A percentile compares a stretch with the other conserved stretches of the same genome.
Evolutionary conservation across 2,329 filamentous ascomycete species (phyloP).

Genomic region (Neonectria faginata): DNA sequence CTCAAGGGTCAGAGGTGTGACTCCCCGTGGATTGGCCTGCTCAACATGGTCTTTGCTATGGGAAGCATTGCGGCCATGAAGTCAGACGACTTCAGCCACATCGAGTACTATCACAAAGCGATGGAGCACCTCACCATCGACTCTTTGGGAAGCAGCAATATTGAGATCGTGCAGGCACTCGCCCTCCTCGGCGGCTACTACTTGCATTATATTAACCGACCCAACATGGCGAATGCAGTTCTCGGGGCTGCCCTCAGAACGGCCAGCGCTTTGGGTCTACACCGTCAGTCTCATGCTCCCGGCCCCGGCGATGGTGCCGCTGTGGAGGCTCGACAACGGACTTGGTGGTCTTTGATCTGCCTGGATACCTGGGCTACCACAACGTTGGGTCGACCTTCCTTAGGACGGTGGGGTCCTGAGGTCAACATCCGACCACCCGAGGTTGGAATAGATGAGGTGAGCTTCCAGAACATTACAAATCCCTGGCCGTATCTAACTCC

Average conservation of each 20-base stretch:
- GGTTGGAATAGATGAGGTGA: constrained; percentile 58
- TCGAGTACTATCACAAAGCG: constrained; percentile 76
- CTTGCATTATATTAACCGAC: constrained; percentile 79
- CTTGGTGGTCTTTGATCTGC: constrained; percentile 82
- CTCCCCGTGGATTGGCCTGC: constrained; percentile 74
- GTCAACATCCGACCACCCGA: constrained; percentile 74
- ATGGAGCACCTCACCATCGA: constrained; percentile 75
- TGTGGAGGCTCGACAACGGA: constrained; percentile 70
- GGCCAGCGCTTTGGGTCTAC: constrained; percentile 77
- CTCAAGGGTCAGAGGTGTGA: constrained; percentile 62
- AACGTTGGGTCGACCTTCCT: constrained; percentile 76
- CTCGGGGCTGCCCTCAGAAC: constrained; percentile 78
- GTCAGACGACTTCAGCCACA: constrained; percentile 73
- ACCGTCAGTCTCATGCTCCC: constrained; percentile 62
- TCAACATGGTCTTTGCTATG: constrained; percentile 83
- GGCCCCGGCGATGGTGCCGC: constrained; percentile 22
- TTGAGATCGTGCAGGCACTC: constrained; percentile 78
- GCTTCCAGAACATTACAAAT: neutral
- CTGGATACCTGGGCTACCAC: constrained; percentile 80
- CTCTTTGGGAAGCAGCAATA: constrained; percentile 66
- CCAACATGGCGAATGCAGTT: constrained; percentile 80
- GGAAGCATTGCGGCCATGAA: constrained; percentile 77
- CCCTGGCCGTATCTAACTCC: neutral
- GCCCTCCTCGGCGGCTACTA: constrained; percentile 80
- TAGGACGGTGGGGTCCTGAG: constrained; percentile 75